phyloP scores from a whole-genome alignment of 495 filamentous ascomycete genomes.

The Hypoxylon rickii region DNA sequence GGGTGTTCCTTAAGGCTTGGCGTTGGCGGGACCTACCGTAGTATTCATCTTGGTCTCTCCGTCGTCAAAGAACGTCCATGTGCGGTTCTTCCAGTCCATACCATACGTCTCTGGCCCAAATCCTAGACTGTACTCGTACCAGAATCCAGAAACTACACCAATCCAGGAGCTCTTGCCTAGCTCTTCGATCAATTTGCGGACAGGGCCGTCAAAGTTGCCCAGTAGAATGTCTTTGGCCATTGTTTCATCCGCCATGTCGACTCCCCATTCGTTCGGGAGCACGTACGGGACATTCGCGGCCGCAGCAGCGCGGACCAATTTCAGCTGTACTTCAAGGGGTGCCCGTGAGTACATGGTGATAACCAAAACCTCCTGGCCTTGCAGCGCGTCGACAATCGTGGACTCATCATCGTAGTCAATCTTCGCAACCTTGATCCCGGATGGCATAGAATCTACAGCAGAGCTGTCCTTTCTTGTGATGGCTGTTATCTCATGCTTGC shows the following conservation, averaged over 20 bases:
- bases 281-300: conserved; percentile 63
- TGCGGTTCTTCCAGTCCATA: conserved; percentile 38
- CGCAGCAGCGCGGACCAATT: conserved; percentile 62
- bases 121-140: conserved; percentile 48
- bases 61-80: conserved; percentile 40
- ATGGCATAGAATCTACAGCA: conserved; percentile 37
- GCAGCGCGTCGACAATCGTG: conserved; percentile 47
- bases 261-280: conserved; percentile 62
- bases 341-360: conserved; percentile 55
- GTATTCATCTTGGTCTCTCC: conserved; percentile 42
- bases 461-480: conserved; percentile 54
- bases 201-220: background rate
- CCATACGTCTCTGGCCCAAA: conserved; percentile 34
- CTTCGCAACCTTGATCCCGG: conserved; percentile 45
- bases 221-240: conserved; percentile 23
- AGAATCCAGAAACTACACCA: conserved; percentile 47
- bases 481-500: conserved; percentile 60
- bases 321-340: conserved; percentile 19
- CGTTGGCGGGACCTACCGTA: conserved; percentile 23
- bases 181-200: conserved; percentile 42
- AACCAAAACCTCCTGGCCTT: conserved; percentile 59
- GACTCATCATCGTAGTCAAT: conserved; percentile 51
- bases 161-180: conserved; percentile 58
- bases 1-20: background rate
- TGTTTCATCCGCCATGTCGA: conserved; percentile 38